Conservation (phyloP, 257 asterid genomes). For the Pogostemon cablin region DNA sequence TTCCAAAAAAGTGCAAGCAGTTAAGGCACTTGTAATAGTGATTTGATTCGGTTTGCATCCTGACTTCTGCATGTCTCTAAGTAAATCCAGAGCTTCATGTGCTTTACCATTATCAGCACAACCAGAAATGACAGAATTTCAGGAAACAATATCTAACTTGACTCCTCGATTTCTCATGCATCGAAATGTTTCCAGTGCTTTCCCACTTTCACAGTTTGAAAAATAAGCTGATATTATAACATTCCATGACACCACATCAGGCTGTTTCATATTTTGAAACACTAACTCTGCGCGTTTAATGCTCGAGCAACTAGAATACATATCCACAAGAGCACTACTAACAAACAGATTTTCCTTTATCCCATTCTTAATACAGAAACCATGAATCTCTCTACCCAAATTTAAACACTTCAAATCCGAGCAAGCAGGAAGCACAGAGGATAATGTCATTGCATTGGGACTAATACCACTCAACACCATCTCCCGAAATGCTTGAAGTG, state of each 20-base stretch:
- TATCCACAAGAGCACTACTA: constrained; percentile 65
- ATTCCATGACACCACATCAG: constrained; percentile 63
- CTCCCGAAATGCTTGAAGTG: constrained; percentile 48
- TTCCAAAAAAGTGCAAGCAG: constrained; percentile 53
- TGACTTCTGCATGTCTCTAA: constrained; percentile 52
- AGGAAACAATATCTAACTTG: constrained; percentile 47
- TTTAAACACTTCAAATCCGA: constrained; percentile 56
- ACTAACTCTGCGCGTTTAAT: constrained; percentile 57
- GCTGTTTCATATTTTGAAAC: constrained; percentile 41
- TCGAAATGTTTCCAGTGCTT: constrained; percentile 51
- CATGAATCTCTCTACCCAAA: constrained; percentile 62
- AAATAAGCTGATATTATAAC: constrained; percentile 69
- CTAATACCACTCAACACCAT: constrained; percentile 52
- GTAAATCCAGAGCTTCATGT: constrained; percentile 48
- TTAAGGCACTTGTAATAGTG: constrained; percentile 61
- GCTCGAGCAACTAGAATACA: constrained; percentile 71
- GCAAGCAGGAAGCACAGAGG: constrained; percentile 74
- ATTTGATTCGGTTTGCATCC: constrained; percentile 62
- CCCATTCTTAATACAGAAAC: constrained; percentile 56
- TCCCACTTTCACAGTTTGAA: constrained; percentile 51
- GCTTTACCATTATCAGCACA: constrained; percentile 57
- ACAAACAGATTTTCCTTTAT: constrained; percentile 60
- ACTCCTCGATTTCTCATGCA: constrained; percentile 53
- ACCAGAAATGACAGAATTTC: constrained; percentile 74
- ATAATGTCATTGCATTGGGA: constrained; percentile 63